Evolutionary conservation across 2,329 filamentous ascomycete genomes (phyloP), one percentile per base, ranked within the genome.

Genomic region (Zarea fungicola): DNA sequence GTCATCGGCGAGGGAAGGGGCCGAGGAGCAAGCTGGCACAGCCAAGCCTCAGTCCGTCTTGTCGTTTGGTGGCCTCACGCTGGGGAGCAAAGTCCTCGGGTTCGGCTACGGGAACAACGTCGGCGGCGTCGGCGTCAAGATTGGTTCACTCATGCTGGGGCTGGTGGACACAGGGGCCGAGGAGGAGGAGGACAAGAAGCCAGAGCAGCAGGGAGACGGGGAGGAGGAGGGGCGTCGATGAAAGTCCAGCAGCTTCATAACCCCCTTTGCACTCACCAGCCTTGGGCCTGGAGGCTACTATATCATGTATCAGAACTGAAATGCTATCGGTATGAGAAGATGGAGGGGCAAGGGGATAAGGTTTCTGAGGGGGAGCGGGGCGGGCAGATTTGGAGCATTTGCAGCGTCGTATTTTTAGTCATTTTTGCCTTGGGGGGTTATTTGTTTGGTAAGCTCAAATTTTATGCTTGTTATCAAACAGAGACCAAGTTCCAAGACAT

Each of bases 401-500:
- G 8, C 18, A 29, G 14, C 5, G 7, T 16, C 6, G 7, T 22
- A 9, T 31, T 22, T 34, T 13, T 14, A 14, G 10, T 34, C 28
- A 25, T n/a, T 32, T n/a, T 34, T n/a, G 16, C 31, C 14, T 34
- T 6, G 6, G n/a, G n/a, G n/a, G n/a, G n/a, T n/a, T n/a, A n/a
- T n/a, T n/a, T n/a, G n/a, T n/a, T n/a, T n/a, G n/a, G n/a, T n/a
- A 10, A 6, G 31, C 29, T 21, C 25, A 34, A 32, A 35, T 16
- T 25, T 37, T 45, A 45, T 45, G 42, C 42, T 45, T 45, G 32
- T 34, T 37, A 18, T 36, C 29, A 34, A 19, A 9, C 31, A 34
- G 13, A n/a, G n/a, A n/a, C n/a, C n/a, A 34, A 34, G 31, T n/a
- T 34, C 31, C 31, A 34, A n/a, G 31, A 29, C 31, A 34, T n/a